Percentiles rank a stretch among this genome's conserved stretches.
phyloP scores from a whole-genome alignment of 108 stramenopile genomes.

The Fragilaria radians region DNA sequence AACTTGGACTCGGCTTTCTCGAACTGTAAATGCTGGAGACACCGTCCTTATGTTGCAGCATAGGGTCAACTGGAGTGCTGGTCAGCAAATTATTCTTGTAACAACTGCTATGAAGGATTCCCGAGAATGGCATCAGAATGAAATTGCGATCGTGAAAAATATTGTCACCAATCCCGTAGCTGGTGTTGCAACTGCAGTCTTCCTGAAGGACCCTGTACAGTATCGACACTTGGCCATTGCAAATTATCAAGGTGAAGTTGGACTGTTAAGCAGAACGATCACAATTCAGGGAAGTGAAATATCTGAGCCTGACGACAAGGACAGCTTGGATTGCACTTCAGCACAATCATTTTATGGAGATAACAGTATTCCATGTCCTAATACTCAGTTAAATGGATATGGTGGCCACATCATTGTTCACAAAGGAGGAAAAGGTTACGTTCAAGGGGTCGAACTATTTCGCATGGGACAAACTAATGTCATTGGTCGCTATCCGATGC shows the following conservation, averaged over 20 bases:
- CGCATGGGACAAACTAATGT: conserved; percentile 53
- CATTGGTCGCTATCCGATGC: conserved; percentile 35
- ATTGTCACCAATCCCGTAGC: conserved; percentile 6
- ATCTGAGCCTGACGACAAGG: conserved; percentile 30
- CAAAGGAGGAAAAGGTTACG: conserved; percentile 13
- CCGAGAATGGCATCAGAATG: conserved; percentile 20
- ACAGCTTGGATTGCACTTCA: conserved; percentile 15
- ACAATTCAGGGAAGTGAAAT: conserved; percentile 31
- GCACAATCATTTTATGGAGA: no score
- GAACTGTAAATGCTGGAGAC: conserved; percentile 18
- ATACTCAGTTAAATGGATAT: conserved; percentile 24
- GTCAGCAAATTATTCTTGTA: conserved; percentile 26
- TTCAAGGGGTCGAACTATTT: conserved; percentile 32
- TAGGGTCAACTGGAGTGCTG: conserved; percentile 29
- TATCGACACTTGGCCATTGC: conserved; percentile 29
- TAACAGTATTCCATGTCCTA: conserved; percentile 17
- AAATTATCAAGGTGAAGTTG: conserved; percentile 44
- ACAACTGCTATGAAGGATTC: conserved; percentile 23
- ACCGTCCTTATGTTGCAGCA: conserved; percentile 19
- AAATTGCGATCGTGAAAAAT: conserved; percentile 14
- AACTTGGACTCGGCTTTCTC: conserved; percentile 32
- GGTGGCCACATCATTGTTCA: conserved; percentile 37
- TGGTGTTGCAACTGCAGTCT: conserved; percentile 14
- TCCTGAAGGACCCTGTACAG: conserved; percentile 10
- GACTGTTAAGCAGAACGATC: conserved; percentile 33